Evolutionary conservation across 1,139 yeast species (phyloP).

Genomic region (Candida pseudocylindracea): DNA sequence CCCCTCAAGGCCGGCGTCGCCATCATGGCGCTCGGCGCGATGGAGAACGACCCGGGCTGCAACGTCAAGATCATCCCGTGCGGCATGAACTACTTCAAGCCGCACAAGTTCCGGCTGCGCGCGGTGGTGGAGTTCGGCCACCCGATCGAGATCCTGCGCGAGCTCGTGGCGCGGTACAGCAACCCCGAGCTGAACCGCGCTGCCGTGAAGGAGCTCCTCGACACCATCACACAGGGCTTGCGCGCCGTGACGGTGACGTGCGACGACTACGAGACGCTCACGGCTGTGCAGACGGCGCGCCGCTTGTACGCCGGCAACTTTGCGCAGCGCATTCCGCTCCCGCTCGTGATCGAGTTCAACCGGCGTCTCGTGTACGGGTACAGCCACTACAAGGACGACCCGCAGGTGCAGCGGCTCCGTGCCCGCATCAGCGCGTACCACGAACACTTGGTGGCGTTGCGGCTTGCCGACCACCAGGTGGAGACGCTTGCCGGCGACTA

Average conservation of each 20-base stretch:
- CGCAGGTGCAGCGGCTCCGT: slow-evolving; percentile 37
- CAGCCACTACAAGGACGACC: slow-evolving; percentile 47
- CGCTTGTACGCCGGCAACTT: slow-evolving; percentile 57
- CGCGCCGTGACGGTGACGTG: slow-evolving; percentile 83
- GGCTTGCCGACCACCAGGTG: slow-evolving; percentile 81
- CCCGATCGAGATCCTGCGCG: slow-evolving; percentile 51
- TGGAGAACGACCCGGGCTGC: slow-evolving; percentile 8
- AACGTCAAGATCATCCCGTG: slow-evolving; percentile 74
- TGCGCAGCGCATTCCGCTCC: slow-evolving; percentile 27
- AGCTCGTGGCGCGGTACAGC: slow-evolving; percentile 41
- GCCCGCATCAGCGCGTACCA: slow-evolving; percentile 49
- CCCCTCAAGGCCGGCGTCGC: slow-evolving; percentile 97
- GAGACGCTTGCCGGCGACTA: slow-evolving; percentile 26
- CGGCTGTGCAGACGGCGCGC: slow-evolving; percentile 86
- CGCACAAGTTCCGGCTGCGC: slow-evolving; percentile 83
- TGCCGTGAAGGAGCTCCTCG: slow-evolving; percentile 27
- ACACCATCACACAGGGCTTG: slow-evolving; percentile 49
- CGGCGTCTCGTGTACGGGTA: slow-evolving; percentile 70
- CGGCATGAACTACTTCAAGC: slow-evolving; percentile 94
- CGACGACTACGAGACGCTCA: slow-evolving; percentile 78
- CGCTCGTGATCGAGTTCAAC: slow-evolving; percentile 75
- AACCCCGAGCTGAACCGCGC: slow-evolving; percentile 38
- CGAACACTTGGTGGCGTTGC: slow-evolving; percentile 36
- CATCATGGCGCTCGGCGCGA: slow-evolving; percentile 89
- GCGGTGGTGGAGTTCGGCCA: slow-evolving; percentile 90